Evolutionary conservation across 345 rosid species (phyloP).

Genomic region (Passiflora organensis): DNA sequence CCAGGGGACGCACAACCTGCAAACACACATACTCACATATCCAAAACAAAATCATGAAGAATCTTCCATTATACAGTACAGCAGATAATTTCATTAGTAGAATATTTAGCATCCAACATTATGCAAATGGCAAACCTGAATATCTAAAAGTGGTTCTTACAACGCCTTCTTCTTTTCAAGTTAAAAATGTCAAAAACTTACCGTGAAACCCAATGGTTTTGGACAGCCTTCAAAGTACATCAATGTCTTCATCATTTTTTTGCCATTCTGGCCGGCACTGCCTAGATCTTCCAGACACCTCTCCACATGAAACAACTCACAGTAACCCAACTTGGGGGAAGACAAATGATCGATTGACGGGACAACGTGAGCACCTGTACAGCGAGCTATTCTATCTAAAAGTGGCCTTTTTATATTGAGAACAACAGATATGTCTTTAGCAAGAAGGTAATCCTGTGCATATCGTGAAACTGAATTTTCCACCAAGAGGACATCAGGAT

Average conservation of each 20-base stretch:
- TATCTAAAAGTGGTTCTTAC: no score
- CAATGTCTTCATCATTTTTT: slow-evolving; percentile 71
- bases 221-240: slow-evolving; percentile 98
- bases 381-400: slow-evolving; percentile 83
- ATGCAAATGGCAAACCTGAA: no score
- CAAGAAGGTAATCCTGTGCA: slow-evolving; percentile 91
- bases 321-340: slow-evolving; percentile 75
- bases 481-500: slow-evolving; percentile 83
- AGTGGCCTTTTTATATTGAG: slow-evolving; percentile 86
- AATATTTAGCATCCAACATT: no score
- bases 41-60: no score
- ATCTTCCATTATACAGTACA: no score
- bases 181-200: slow-evolving; percentile 39
- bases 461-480: slow-evolving; percentile 95
- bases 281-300: slow-evolving; percentile 72
- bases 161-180: no score
- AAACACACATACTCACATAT: no score
- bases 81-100: no score
- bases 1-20: no score
- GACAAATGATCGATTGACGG: slow-evolving; percentile 92
- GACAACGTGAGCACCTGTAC: slow-evolving; percentile 89
- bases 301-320: slow-evolving; percentile 85
- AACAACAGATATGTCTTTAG: slow-evolving; percentile 83
- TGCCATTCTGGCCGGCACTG: slow-evolving; percentile 77
- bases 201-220: slow-evolving; percentile 92